A percentile compares a stretch with the other conserved stretches of the same genome.
Evolutionary conservation across 306 rosid species (phyloP).

Genomic region (Luffa aegyptiaca): DNA sequence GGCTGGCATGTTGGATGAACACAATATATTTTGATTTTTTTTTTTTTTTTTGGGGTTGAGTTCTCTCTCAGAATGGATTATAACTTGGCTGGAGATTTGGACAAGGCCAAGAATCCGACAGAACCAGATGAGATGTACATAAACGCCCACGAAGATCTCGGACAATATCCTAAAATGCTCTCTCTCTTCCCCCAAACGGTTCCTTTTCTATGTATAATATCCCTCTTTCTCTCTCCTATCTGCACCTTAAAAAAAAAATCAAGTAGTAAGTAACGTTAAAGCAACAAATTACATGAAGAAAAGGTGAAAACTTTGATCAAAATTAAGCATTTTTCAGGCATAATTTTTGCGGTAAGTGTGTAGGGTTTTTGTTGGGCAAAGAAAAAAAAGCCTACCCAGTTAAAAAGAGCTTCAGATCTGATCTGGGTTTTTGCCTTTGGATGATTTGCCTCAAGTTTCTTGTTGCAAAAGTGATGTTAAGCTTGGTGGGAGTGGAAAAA

Average conservation of each 20-base stretch:
- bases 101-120: constrained; percentile 12
- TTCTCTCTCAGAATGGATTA: constrained; percentile 5
- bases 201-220: constrained; percentile 6
- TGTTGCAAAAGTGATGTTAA: background rate
- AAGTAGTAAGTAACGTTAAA: background rate
- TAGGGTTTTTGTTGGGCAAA: background rate
- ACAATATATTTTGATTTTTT: background rate
- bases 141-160: constrained; percentile 44
- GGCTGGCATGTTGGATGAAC: constrained; percentile 2
- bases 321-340: background rate
- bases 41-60: background rate
- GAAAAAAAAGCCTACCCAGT: background rate
- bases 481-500: background rate
- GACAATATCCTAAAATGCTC: constrained; percentile 23
- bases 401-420: background rate
- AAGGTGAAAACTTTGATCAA: background rate
- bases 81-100: constrained; percentile 11
- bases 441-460: background rate
- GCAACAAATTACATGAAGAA: background rate
- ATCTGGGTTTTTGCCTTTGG: background rate
- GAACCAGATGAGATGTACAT: background rate
- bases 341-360: background rate
- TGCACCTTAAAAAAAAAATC: background rate
- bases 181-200: constrained; percentile 10
- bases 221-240: constrained; percentile 3